Evolutionary conservation across 2,329 filamentous ascomycete species (phyloP).

Genomic region (Macroventuria anomochaeta): DNA sequence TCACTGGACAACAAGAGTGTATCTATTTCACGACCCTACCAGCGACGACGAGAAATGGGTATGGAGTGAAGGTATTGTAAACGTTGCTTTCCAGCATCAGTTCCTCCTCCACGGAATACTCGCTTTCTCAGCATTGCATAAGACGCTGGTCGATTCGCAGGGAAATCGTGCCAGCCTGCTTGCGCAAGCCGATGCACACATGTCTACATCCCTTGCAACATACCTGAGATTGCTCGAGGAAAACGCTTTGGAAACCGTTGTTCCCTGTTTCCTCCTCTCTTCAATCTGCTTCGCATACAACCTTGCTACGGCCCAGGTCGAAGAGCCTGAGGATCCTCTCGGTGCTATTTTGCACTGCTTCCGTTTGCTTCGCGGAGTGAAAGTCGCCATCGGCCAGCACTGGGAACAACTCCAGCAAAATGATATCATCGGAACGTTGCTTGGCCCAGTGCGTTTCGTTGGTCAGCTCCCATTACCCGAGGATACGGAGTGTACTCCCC

Average conservation of each 20-base stretch:
- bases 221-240: constrained; percentile 33
- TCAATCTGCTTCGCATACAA: constrained; percentile 37
- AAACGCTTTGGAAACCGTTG: constrained; percentile 24
- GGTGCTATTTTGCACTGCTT: constrained; percentile 38
- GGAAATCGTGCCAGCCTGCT: constrained; percentile 29
- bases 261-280: constrained; percentile 40
- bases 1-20: constrained; percentile 36
- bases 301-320: constrained; percentile 35
- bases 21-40: constrained; percentile 26
- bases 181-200: constrained; percentile 36
- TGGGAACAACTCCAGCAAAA: constrained; percentile 21
- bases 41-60: constrained; percentile 13
- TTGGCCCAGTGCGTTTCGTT: not conserved
- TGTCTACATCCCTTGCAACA: constrained; percentile 33
- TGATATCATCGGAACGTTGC: not conserved
- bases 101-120: constrained; percentile 42
- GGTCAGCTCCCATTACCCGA: not conserved
- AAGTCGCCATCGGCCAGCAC: constrained; percentile 29
- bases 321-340: constrained; percentile 37
- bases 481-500: not conserved
- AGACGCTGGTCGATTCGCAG: constrained; percentile 26
- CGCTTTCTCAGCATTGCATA: constrained; percentile 40
- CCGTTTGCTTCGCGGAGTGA: constrained; percentile 37
- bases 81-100: constrained; percentile 34
- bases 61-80: constrained; percentile 31